Evolutionary conservation across 306 rosid genomes (phyloP), one percentile per base, ranked within the genome.

Genomic region (Vigna radiata): DNA sequence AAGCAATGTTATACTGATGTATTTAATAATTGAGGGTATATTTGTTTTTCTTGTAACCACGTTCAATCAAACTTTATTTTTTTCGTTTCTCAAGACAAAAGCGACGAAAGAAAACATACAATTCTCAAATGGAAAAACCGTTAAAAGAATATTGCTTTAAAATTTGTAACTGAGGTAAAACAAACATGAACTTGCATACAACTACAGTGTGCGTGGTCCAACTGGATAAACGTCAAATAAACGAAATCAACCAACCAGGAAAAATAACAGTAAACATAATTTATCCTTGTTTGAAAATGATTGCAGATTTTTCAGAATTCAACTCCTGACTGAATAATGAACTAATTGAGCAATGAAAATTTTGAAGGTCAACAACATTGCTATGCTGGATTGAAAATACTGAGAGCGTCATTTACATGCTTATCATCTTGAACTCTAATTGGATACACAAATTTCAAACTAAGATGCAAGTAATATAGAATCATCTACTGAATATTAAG

Each of bases 401-500:
- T 50, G 59, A 16, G 73, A 21, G 68, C 41, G 69, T 33, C 63
- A 73, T 65, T 80, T 80, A 73, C 82, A 70, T 52, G 63, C 27
- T 88, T 56, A 56, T 7, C 6, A 60, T 29, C 27, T 39, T 29
- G 33, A 29, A 29, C 25, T 72, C 70, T 36, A 58, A 41, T 29
- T 58, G n/a, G 62, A 43, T 62, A 76, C 65, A 50, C n/a, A 56
- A 72, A 37, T 37, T 47, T 64, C 55, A 63, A 71, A 68, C 55
- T 69, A 62, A 36, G 37, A 39, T 14, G 67, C 47, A 23, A 65
- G 68, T 31, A 80, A 55, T 52, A 23, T 13, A 25, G 29, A 33
- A 72, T 63, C 71, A 37, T 14, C 58, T 14, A 68, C 1, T 23
- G 62, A 21, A 64, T 71, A 73, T 23, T 18, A 36, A 25, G 54